phyloP scores from a whole-genome alignment of 192 early-diverging fungal genomes.

The Coemansia sp. region DNA sequence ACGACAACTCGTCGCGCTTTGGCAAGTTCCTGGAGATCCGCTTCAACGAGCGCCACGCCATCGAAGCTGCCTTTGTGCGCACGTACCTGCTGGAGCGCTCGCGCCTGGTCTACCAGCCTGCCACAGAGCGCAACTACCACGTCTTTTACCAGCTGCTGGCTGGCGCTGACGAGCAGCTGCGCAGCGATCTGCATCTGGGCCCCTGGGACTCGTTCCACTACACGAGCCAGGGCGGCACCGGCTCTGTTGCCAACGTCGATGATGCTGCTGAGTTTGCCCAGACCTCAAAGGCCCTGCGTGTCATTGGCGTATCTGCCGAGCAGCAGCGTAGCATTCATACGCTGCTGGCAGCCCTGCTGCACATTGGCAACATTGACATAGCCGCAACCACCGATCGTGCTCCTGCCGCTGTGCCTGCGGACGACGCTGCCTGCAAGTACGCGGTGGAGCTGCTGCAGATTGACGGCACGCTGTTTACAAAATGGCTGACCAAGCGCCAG shows the following conservation, averaged over 20 bases:
- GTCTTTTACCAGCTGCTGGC: slow-evolving; percentile 95
- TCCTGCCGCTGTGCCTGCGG: slow-evolving; percentile 70
- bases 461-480: slow-evolving; percentile 64
- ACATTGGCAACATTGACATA: slow-evolving; percentile 84
- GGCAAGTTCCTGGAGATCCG: slow-evolving; percentile 83
- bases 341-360: slow-evolving; percentile 81
- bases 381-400: slow-evolving; percentile 45
- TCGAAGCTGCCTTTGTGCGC: slow-evolving; percentile 81
- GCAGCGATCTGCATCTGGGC: slow-evolving; percentile 64
- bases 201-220: slow-evolving; percentile 57
- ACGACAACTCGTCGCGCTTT: slow-evolving; percentile 82
- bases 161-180: slow-evolving; percentile 71
- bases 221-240: slow-evolving; percentile 50
- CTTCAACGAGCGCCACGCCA: slow-evolving; percentile 77
- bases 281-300: slow-evolving; percentile 76
- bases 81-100: slow-evolving; percentile 86
- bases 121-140: slow-evolving; percentile 87
- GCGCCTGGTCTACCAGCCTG: slow-evolving; percentile 65
- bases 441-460: slow-evolving; percentile 83
- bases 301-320: slow-evolving; percentile 76
- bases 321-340: slow-evolving; percentile 80
- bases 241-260: slow-evolving; percentile 56
- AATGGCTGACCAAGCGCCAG: slow-evolving; percentile 78
- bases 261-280: slow-evolving; percentile 63
- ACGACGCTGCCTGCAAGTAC: slow-evolving; percentile 61